phyloP scores from a whole-genome alignment of 495 filamentous ascomycete genomes.

The Neurospora sublineolata region DNA sequence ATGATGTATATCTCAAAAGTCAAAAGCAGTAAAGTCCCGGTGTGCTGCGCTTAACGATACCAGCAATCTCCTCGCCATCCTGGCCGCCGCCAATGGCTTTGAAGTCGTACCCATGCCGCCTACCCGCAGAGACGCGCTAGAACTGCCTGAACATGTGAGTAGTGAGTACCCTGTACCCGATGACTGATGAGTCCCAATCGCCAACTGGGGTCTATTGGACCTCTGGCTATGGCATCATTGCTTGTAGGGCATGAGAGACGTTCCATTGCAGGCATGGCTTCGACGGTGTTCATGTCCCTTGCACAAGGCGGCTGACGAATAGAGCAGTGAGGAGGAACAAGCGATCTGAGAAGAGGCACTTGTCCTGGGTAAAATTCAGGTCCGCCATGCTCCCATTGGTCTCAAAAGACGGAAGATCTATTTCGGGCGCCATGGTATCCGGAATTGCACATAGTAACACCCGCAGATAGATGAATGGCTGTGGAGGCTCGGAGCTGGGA shows the following conservation, averaged over 20 bases:
- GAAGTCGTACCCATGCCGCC: background rate
- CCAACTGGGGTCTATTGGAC: background rate
- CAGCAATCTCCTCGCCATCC: background rate
- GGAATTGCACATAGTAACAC: background rate
- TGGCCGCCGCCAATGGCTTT: background rate
- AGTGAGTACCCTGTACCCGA: background rate
- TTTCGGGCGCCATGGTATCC: background rate
- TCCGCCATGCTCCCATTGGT: background rate
- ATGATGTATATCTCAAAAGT: background rate
- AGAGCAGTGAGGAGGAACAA: background rate
- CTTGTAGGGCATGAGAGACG: background rate
- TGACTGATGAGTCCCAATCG: background rate
- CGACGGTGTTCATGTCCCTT: background rate
- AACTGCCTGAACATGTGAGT: background rate
- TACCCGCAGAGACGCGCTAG: background rate
- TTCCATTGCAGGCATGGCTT: background rate
- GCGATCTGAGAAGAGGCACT: background rate
- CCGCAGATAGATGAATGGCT: constrained; percentile 11
- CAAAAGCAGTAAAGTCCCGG: background rate
- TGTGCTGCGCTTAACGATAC: constrained; percentile 11
- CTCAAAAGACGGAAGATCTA: background rate
- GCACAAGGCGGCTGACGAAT: background rate
- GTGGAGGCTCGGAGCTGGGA: background rate
- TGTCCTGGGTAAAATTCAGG: background rate
- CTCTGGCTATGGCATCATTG: background rate